Evolutionary conservation across 306 rosid genomes (phyloP).

Genomic region (Vicia villosa): DNA sequence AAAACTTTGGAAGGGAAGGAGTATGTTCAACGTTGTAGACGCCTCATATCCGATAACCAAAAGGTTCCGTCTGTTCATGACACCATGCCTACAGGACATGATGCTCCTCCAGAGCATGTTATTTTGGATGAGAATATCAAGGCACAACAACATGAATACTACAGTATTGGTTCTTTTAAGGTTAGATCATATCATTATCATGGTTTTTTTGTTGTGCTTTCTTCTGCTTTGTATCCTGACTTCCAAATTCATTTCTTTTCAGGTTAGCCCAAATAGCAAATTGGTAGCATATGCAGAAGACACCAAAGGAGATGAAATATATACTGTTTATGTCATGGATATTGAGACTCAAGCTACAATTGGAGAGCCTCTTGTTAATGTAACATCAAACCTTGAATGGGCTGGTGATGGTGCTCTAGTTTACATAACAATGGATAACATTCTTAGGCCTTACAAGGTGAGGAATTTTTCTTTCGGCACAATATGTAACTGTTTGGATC

Average conservation of each 20-base stretch:
- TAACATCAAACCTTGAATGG: constrained; percentile 72
- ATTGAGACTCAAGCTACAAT: constrained; percentile 63
- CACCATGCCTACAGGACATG: constrained; percentile 67
- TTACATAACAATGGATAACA: constrained; percentile 80
- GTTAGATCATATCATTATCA: constrained; percentile 38
- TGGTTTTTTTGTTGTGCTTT: constrained; percentile 10
- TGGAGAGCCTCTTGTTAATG: constrained; percentile 60
- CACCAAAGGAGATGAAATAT: constrained; percentile 90
- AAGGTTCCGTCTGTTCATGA: constrained; percentile 60
- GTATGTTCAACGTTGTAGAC: constrained; percentile 80
- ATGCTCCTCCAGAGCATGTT: constrained; percentile 73
- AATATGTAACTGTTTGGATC: not conserved
- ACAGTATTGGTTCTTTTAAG: constrained; percentile 60
- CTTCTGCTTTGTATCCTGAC: not conserved
- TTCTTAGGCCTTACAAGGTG: constrained; percentile 93
- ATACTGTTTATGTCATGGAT: constrained; percentile 74
- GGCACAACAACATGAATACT: constrained; percentile 65
- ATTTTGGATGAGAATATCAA: constrained; percentile 82
- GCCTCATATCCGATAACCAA: constrained; percentile 51
- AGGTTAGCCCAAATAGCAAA: constrained; percentile 82
- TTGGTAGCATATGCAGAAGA: constrained; percentile 92
- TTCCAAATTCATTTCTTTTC: constrained; percentile 33
- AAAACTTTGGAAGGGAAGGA: constrained; percentile 73
- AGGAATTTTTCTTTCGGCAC: constrained; percentile 20
- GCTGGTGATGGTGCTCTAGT: constrained; percentile 68